A percentile compares a stretch with the other conserved stretches of the same genome.
Conservation (phyloP, 2,329 filamentous ascomycete species). For the Aspergillus oerlinghausenensis region DNA sequence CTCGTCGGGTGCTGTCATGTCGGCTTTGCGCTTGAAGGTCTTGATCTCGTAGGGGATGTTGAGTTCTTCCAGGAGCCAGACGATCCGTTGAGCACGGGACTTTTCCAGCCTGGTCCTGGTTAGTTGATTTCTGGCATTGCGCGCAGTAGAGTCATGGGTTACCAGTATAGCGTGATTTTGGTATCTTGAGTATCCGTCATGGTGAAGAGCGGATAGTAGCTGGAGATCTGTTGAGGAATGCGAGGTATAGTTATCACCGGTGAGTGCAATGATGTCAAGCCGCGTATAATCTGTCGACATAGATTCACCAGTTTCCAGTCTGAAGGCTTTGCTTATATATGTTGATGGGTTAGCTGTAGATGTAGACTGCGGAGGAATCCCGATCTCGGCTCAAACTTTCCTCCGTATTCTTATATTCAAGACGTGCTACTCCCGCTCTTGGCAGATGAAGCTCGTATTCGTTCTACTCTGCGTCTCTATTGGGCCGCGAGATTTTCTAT, state of each 20-base stretch:
- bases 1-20: constrained; percentile 67
- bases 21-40: constrained; percentile 64
- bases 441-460: neutral
- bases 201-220: neutral
- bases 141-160: constrained; percentile 2
- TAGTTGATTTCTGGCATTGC: neutral
- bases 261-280: too few relatives aligned
- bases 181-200: constrained; percentile 29
- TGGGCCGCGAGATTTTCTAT: too few relatives aligned
- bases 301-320: too few relatives aligned
- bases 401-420: neutral
- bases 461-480: too few relatives aligned
- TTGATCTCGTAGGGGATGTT: constrained; percentile 74
- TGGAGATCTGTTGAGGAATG: neutral
- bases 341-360: too few relatives aligned
- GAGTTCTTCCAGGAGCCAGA: constrained; percentile 83
- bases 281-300: too few relatives aligned
- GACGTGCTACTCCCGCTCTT: neutral
- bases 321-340: too few relatives aligned
- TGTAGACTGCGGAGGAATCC: neutral
- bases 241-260: too few relatives aligned
- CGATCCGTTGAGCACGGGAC: constrained; percentile 75
- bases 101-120: constrained; percentile 66
- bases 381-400: neutral
- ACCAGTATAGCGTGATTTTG: constrained; percentile 64